Conservation (phyloP, 2,329 filamentous ascomycete species). For the Sporothrix globosa region DNA sequence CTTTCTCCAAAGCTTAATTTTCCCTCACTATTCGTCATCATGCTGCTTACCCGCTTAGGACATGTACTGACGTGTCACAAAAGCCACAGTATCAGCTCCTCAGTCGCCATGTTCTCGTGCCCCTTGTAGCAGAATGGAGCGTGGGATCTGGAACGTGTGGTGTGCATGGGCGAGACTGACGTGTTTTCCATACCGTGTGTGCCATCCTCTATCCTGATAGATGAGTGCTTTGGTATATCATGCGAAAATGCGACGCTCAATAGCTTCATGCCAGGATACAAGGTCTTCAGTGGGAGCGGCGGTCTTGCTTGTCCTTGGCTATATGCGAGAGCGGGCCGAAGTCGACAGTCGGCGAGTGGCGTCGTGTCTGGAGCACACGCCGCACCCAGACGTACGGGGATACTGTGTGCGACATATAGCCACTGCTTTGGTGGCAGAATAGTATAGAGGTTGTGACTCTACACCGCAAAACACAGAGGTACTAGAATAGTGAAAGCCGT, state of each 20-base stretch:
- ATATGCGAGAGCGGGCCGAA: slow-evolving; percentile 22
- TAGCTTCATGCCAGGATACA: too few species aligned
- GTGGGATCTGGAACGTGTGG: not conserved
- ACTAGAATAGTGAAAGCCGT: not conserved
- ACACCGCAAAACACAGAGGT: slow-evolving; percentile 10
- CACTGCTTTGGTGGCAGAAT: not conserved
- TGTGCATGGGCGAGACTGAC: not conserved
- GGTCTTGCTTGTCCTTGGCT: not conserved
- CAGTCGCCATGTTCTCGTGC: slow-evolving; percentile 29
- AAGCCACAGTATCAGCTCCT: slow-evolving; percentile 16
- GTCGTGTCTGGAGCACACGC: slow-evolving; percentile 16
- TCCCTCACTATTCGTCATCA: not conserved
- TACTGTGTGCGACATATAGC: not conserved
- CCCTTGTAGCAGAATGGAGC: not conserved
- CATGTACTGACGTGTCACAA: slow-evolving; percentile 29
- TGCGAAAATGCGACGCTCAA: too few species aligned
- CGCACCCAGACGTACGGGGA: not conserved
- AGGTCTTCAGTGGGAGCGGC: not conserved
- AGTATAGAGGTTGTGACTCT: not conserved
- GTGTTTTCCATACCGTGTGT: not conserved
- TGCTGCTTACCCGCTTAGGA: slow-evolving; percentile 2
- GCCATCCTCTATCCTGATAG: not conserved
- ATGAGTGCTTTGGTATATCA: not conserved
- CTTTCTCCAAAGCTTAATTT: not conserved
- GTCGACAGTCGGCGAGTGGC: slow-evolving; percentile 27